Evolutionary conservation across 23 red algal species (phyloP).

Genomic region (Cyanidium caldarium): DNA sequence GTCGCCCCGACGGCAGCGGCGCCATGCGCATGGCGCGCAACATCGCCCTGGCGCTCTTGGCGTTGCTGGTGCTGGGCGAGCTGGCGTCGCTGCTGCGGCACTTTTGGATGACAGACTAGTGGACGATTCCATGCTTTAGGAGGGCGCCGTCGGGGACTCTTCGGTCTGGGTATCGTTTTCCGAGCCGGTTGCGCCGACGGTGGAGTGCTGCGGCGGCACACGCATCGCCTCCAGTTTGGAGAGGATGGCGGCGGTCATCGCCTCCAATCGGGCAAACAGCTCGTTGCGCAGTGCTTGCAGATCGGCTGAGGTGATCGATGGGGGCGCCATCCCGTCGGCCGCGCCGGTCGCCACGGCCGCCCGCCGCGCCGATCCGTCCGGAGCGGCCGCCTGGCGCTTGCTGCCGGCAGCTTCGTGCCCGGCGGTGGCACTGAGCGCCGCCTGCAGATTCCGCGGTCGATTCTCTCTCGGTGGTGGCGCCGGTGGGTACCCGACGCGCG

Average conservation of each 20-base stretch:
- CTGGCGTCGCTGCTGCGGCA: too few relatives aligned
- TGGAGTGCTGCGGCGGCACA: too few relatives aligned
- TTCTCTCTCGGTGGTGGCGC: neutral
- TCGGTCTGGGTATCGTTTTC: too few relatives aligned
- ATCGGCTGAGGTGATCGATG: neutral
- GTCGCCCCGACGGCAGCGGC: too few relatives aligned
- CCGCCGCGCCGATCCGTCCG: neutral
- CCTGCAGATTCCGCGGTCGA: neutral
- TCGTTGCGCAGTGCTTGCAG: neutral
- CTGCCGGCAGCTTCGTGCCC: neutral
- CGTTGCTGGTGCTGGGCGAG: too few relatives aligned
- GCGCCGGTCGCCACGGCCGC: neutral
- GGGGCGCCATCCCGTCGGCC: neutral
- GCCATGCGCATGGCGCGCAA: too few relatives aligned
- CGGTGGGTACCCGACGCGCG: neutral
- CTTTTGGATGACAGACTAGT: too few relatives aligned
- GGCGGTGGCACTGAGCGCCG: neutral
- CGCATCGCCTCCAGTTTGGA: neutral
- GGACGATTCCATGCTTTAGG: too few relatives aligned
- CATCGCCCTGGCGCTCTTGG: too few relatives aligned
- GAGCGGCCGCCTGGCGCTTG: neutral
- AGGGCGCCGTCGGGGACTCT: too few relatives aligned
- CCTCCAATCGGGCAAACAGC: neutral
- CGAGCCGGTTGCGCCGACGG: too few relatives aligned
- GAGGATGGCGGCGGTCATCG: neutral